Conservation (phyloP, 805 yeast species). For the Priceomyces medius region DNA sequence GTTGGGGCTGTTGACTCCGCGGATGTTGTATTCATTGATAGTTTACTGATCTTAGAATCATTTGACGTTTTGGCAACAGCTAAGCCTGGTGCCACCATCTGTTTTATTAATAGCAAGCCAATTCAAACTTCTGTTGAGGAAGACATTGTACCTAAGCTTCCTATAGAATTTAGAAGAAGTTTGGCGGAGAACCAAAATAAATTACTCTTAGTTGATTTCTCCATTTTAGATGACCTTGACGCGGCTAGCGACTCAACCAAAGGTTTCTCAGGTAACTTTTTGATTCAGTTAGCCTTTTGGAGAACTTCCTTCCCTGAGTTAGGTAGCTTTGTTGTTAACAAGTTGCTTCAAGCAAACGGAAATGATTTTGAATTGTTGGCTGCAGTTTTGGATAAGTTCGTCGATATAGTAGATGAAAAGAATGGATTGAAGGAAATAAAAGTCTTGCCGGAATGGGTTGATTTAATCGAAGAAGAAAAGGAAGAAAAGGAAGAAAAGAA, state of each 20-base stretch:
- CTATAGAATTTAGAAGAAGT: slow-evolving; percentile 50
- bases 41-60: slow-evolving; percentile 49
- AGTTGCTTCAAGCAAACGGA: slow-evolving; percentile 78
- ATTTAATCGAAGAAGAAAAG: slow-evolving; percentile 35
- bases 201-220: slow-evolving; percentile 60
- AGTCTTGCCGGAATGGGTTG: slow-evolving; percentile 33
- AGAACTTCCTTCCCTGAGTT: slow-evolving; percentile 60
- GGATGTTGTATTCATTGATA: slow-evolving; percentile 64
- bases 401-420: slow-evolving; percentile 55
- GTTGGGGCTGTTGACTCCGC: slow-evolving; percentile 50
- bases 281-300: slow-evolving; percentile 82
- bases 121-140: slow-evolving; percentile 40
- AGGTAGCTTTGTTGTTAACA: slow-evolving; percentile 67
- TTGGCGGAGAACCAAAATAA: slow-evolving; percentile 53
- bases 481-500: slow-evolving; percentile 20
- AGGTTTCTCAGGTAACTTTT: slow-evolving; percentile 73
- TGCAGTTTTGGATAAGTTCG: slow-evolving; percentile 63
- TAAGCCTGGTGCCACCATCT: slow-evolving; percentile 53
- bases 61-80: slow-evolving; percentile 65
- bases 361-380: slow-evolving; percentile 78
- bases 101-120: slow-evolving; percentile 43
- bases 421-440: slow-evolving; percentile 38
- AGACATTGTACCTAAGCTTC: slow-evolving; percentile 53
- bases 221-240: slow-evolving; percentile 62
- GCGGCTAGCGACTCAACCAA: slow-evolving; percentile 51